Conservation (phyloP, 148 eudicot species). For the Camellia lanceoleosa region DNA sequence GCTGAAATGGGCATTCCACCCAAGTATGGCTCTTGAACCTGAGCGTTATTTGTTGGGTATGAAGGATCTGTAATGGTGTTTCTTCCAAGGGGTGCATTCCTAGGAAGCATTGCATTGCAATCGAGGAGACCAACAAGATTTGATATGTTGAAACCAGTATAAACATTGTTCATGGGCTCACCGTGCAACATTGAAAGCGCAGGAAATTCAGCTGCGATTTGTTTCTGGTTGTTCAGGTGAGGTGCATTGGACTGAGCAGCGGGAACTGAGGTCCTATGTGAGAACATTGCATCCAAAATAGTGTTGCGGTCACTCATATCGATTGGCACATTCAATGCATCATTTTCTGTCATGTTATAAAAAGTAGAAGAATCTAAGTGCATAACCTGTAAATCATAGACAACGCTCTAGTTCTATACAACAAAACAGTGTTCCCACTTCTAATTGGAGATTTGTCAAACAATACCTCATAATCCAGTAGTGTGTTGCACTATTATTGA, state of each 20-base stretch:
- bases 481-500: background rate
- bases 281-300: slow-evolving; percentile 28
- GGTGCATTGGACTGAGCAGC: slow-evolving; percentile 25
- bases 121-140: slow-evolving; percentile 11
- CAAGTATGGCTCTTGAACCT: slow-evolving; percentile 25
- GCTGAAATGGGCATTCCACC: slow-evolving; percentile 30
- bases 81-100: slow-evolving; percentile 10
- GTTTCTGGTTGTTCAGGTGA: slow-evolving; percentile 33
- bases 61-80: background rate
- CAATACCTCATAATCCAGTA: background rate
- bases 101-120: slow-evolving; percentile 16
- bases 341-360: slow-evolving; percentile 27
- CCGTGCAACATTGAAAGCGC: slow-evolving; percentile 34
- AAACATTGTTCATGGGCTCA: slow-evolving; percentile 29
- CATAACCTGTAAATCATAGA: background rate
- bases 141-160: slow-evolving; percentile 7
- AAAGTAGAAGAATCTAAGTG: slow-evolving; percentile 13
- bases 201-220: slow-evolving; percentile 46
- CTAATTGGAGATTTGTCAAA: background rate
- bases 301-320: slow-evolving; percentile 23
- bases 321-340: slow-evolving; percentile 27
- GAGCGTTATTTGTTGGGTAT: slow-evolving; percentile 14
- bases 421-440: background rate
- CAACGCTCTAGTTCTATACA: background rate
- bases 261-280: slow-evolving; percentile 28